Base-by-base conservation (phyloP, 768 basidiomycete genomes). In the Pilatotrama ljubarskyi region DNA sequence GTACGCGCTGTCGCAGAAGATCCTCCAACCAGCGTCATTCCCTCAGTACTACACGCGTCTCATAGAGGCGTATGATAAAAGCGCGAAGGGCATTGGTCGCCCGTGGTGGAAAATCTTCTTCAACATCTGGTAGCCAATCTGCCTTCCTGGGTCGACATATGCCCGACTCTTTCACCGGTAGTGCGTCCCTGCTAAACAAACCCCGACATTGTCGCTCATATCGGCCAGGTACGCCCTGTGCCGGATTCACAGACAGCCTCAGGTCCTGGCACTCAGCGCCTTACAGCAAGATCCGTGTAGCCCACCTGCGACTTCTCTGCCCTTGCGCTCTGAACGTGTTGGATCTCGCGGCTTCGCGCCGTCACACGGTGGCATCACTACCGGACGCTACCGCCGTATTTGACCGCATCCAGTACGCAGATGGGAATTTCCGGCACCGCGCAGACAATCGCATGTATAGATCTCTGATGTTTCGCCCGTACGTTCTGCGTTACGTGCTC, bases 101-200 rank as follows among this genome's bases (percentile, higher is more conserved):
- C 89, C 91, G 2, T 86, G 87, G 87, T 93, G 91, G 91, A 91
- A 93, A 71, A 75, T 88, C 42, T 89, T 93, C 72, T 86, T 93
- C 64, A 83, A 83, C 38, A 78, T 91, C 59, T 91, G 90, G 89
- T 86, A 80, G 74, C 25, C 44, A 20, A 18, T n/a, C 47, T 17
- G 40, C 38, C 40, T 18, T 25, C 50, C 7, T 15, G 13, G 7
- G 15, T 18, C 13, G 8, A 6, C 13, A 14, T 36, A 18, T 18
- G 32, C 17, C 5, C 48, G 48, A 7, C 8, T 24, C 43, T 24
- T 44, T 24, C 42, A 9, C 55, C 55, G 43, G 55, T 48, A 48
- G 20, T 17, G 24, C 42, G 18, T 17, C 15, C 3, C 35, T 17
- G 36, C 36, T 38, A 35, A 24, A n/a, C 44, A 25, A 55, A 40